Base-by-base conservation (phyloP, 176 grass and related monocot genomes). In the Puccinellia tenuiflora region DNA sequence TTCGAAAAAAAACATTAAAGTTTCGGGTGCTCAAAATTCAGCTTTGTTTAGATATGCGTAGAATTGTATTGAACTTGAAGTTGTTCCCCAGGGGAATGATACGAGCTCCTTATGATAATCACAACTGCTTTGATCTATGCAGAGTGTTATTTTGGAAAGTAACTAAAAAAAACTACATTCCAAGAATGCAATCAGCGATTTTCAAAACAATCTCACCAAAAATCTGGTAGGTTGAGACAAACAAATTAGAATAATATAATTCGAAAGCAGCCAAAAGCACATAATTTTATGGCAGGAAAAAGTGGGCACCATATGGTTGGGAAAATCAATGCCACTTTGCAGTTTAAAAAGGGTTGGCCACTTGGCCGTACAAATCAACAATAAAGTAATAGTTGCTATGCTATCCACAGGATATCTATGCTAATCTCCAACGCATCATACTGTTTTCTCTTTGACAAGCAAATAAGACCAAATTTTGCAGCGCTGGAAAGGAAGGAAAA, bases 381-480 rank as follows among this genome's bases (percentile, higher is more conserved):
- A 81, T 25, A 61, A 76, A 81, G 75, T 46, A 68, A 22, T n/a
- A 63, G 5, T 54, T 33, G 18, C 52, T 46, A 45, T 66, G 73
- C 35, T 46, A 65, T 74, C 35, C 35, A 46, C 35, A 59, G 68
- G 37, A 13, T 81, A 69, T 16, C 16, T 50, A 76, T 50, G 12
- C 24, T 29, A 77, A 50, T 88, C 38, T 52, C 22, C 48, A 79
- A 31, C 21, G 47, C 35, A 76, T 46, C 48, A 47, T 47, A 57
- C n/a, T 56, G 48, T 74, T 65, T n/a, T 73, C 68, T 74, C 25
- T 66, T 76, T 64, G 72, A 78, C 88, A 78, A 70, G 63, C 72
- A 77, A 89, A 85, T 43, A 63, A 77, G 34, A 85, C 63, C 42
- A 85, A 85, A 85, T 77, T 82, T 90, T 78, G 88, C 78, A 72